Percentiles rank a stretch among this genome's conserved stretches.
Evolutionary conservation across 2,329 filamentous ascomycete genomes (phyloP).

Genomic region (Elsinoe fawcettii): DNA sequence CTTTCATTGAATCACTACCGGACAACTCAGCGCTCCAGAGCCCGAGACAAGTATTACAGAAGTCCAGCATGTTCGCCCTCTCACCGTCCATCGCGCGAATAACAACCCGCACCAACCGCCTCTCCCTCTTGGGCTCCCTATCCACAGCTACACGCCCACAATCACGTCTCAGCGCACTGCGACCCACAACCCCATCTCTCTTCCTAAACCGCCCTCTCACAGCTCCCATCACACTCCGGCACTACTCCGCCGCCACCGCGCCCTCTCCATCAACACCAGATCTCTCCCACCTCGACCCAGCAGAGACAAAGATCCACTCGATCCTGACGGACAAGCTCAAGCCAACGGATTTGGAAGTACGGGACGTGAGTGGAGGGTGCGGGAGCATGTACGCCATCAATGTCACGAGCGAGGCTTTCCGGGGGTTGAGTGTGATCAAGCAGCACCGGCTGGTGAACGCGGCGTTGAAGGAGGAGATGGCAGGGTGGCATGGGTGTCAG

Average conservation of each 20-base stretch:
- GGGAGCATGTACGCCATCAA: constrained; percentile 84
- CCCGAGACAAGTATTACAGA: too few species aligned
- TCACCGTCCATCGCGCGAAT: not conserved
- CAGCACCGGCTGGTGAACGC: constrained; percentile 76
- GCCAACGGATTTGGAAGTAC: constrained; percentile 45
- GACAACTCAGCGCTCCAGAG: too few species aligned
- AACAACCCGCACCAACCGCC: not conserved
- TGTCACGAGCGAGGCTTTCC: constrained; percentile 63
- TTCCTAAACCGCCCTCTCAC: not conserved
- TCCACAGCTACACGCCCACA: not conserved
- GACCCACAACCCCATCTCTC: not conserved
- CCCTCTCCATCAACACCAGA: not conserved
- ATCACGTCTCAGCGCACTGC: not conserved
- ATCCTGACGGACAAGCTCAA: constrained; percentile 2
- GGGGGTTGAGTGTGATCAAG: constrained; percentile 64
- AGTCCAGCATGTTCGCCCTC: not conserved
- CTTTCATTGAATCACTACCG: too few species aligned
- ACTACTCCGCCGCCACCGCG: not conserved
- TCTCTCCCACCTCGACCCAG: constrained; percentile 11
- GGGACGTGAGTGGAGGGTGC: constrained; percentile 76
- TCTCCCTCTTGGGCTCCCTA: not conserved
- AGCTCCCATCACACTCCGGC: too few species aligned
- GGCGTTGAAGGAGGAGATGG: constrained; percentile 65
- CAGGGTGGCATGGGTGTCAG: constrained; percentile 76
- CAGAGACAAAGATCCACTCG: constrained; percentile 3